Percentiles rank a stretch among this genome's conserved stretches.
These are phyloP conservation scores for Hippophae tibetana DNA, from an alignment of 306 rosid genomes.

Conservation along the genomic window DNA sequence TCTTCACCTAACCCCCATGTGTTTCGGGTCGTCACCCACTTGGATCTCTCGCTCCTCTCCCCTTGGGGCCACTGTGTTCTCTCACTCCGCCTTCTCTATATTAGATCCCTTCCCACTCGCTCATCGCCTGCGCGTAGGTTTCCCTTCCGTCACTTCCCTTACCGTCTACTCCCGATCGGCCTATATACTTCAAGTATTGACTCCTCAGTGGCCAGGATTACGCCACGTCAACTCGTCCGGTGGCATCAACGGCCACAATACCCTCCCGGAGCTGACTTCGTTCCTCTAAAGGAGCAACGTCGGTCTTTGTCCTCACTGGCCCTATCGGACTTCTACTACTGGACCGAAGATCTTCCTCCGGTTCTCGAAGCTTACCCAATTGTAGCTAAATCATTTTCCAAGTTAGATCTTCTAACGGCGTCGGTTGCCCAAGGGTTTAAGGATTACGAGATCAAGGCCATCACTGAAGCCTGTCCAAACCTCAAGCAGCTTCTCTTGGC, in stretches of 20 bases:
- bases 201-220: constrained; percentile 12
- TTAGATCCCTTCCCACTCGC: background rate
- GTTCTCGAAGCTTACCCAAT: background rate
- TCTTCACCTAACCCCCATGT: background rate
- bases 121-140: constrained; percentile 2
- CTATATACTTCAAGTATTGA: background rate
- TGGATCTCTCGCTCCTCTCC: constrained; percentile 9
- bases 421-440: constrained; percentile 5
- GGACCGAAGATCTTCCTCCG: constrained; percentile 12
- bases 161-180: constrained; percentile 1
- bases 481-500: constrained; percentile 1
- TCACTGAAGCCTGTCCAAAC: constrained; percentile 9
- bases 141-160: constrained; percentile 6
- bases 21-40: constrained; percentile 4
- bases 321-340: constrained; percentile 11
- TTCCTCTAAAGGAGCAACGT: constrained; percentile 5
- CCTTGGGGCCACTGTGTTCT: constrained; percentile 12
- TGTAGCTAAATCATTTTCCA: background rate
- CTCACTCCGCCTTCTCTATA: background rate
- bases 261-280: constrained; percentile 3
- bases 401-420: background rate
- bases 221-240: constrained; percentile 8
- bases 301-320: constrained; percentile 6
- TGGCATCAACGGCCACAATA: constrained; percentile 2
- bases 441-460: constrained; percentile 5